Evolutionary conservation across 2,329 filamentous ascomycete species (phyloP), one percentile per base, ranked within the genome.

Genomic region (Teratosphaeria viscida): DNA sequence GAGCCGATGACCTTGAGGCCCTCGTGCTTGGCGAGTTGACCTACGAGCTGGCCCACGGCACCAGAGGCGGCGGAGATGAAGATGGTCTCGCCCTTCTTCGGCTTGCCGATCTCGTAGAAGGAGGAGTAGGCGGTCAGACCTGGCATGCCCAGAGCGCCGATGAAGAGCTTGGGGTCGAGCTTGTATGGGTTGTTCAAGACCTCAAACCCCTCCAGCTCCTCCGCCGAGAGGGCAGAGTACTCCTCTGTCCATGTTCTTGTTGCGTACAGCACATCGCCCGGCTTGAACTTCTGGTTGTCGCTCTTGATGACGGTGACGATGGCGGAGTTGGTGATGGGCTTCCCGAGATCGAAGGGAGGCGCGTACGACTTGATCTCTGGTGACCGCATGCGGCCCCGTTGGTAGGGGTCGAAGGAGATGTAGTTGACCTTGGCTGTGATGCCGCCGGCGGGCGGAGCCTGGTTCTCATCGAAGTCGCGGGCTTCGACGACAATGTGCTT

Each of bases 341-440:
- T 74, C 71, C 80, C 79, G 54, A 89, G 73, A 16, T 79, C 71
- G 69, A 85, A 90, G 2, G 86, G 74, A 1, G 85, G 78, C 26
- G 78, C 72, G 78, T 91, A 94, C 10, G 88, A 90, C 75, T 87
- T 84, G 70, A 76, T 68, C 39, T 78, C 72, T 6, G 87, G 70
- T 55, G 79, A 74, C 55, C 89, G 85, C 88, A 95, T 92, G 66
- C 84, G 83, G 62, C 87, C 88, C 60, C 91, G 87, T 78, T 89
- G 84, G 78, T 95, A 95, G 1, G 90, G 90, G 74, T 95, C 90
- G 76, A 87, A 87, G 49, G 88, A 92, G 64, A 85, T 79, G 73
- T 88, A 90, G 68, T 87, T 81, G 66, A 87, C 82, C 76, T 90
- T 83, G 64, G 87, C 76, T 35, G 83, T 83, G 55, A 95, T 73